Evolutionary conservation across 2,329 filamentous ascomycete species (phyloP).

Genomic region (Uncinocarpus reesii): DNA sequence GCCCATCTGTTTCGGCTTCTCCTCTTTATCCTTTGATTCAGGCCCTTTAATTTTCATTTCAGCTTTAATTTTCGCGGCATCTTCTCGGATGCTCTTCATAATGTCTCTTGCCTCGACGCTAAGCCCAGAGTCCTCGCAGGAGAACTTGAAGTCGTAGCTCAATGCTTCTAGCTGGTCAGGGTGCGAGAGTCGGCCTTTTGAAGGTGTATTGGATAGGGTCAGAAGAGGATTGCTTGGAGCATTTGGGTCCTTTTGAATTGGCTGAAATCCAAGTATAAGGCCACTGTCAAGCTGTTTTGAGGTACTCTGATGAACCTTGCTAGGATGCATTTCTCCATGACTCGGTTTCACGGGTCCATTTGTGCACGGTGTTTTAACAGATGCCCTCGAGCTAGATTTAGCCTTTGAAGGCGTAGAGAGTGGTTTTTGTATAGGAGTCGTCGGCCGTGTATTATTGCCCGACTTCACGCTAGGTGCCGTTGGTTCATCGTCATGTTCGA

Average conservation of each 20-base stretch:
- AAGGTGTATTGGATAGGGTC: conserved; percentile 32
- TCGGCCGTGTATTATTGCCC: conserved; percentile 16
- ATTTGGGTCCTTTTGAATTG: conserved; percentile 47
- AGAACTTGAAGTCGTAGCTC: conserved; percentile 39
- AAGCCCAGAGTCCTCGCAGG: conserved; percentile 35
- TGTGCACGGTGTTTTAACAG: conserved; percentile 51
- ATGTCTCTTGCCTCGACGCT: conserved; percentile 46
- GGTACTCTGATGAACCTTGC: conserved; percentile 64
- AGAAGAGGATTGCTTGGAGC: conserved; percentile 16
- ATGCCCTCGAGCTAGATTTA: conserved; percentile 24
- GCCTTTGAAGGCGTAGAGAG: conserved; percentile 24
- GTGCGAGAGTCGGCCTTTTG: conserved; percentile 30
- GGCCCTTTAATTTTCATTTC: conserved; percentile 55
- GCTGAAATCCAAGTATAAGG: conserved; percentile 69
- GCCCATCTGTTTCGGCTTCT: conserved; percentile 35
- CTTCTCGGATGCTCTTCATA: conserved; percentile 58
- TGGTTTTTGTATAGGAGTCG: conserved; percentile 23
- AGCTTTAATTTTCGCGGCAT: conserved; percentile 60
- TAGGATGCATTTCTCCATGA: conserved; percentile 81
- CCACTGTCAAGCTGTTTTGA: conserved; percentile 69
- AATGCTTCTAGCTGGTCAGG: conserved; percentile 34
- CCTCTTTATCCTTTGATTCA: conserved; percentile 41
- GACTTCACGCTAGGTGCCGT: conserved; percentile 21
- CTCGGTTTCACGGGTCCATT: conserved; percentile 59
- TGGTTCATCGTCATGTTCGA: conserved; percentile 39